Conservation (phyloP, 1,139 yeast genomes). For the Scheffersomyces cryptocercus region DNA sequence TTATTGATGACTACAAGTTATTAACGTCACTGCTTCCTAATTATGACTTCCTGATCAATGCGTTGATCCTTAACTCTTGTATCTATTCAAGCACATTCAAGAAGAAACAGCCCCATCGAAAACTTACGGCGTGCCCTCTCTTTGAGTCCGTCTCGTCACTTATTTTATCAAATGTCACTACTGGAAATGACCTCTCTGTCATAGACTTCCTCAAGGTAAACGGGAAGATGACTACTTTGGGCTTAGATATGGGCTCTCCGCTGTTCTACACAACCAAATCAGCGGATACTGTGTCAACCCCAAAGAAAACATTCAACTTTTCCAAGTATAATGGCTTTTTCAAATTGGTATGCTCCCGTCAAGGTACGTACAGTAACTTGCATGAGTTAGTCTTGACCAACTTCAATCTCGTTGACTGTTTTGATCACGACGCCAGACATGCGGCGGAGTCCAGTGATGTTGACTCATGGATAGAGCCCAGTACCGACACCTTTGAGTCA, state of each 20-base stretch:
- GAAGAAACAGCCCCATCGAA: slow-evolving; percentile 12
- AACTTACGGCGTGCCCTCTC: slow-evolving; percentile 10
- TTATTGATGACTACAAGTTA: slow-evolving; percentile 41
- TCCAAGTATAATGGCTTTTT: slow-evolving; percentile 43
- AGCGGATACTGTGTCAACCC: background rate
- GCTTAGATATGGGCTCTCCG: slow-evolving; percentile 50
- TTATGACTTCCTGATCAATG: slow-evolving; percentile 15
- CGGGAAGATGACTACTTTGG: slow-evolving; percentile 29
- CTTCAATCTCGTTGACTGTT: slow-evolving; percentile 35
- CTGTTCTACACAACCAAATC: slow-evolving; percentile 37
- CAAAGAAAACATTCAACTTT: slow-evolving; percentile 29
- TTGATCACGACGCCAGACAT: slow-evolving; percentile 13
- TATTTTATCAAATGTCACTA: slow-evolving; percentile 35
- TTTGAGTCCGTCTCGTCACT: slow-evolving; percentile 40
- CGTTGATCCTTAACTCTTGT: slow-evolving; percentile 27
- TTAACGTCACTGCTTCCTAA: slow-evolving; percentile 6
- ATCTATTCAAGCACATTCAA: slow-evolving; percentile 20
- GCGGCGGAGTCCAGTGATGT: slow-evolving; percentile 15
- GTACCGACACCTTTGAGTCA: slow-evolving; percentile 26
- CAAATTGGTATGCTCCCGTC: slow-evolving; percentile 41
- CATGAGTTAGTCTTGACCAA: slow-evolving; percentile 28
- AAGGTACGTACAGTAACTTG: slow-evolving; percentile 33
- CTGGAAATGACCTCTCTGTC: slow-evolving; percentile 48
- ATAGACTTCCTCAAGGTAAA: slow-evolving; percentile 40
- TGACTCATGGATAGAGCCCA: slow-evolving; percentile 12